Conservation (phyloP, 306 rosid species). For the Malus asiatica region DNA sequence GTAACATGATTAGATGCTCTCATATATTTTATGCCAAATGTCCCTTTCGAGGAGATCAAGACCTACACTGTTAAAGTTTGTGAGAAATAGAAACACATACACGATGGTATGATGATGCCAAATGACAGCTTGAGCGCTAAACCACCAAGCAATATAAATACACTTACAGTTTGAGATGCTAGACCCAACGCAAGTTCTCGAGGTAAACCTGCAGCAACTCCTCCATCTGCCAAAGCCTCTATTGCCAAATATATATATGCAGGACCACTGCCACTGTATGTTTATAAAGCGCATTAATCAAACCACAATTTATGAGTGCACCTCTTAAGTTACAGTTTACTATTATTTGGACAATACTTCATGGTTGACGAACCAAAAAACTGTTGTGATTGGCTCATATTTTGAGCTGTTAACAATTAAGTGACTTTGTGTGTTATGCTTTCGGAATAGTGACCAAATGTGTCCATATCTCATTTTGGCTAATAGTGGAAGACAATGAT, state of each 20-base stretch:
- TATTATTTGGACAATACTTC: background rate
- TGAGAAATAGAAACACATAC: background rate
- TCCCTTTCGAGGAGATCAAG: background rate
- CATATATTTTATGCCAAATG: background rate
- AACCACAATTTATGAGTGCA: background rate
- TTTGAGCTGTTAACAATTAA: no score
- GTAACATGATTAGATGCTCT: background rate
- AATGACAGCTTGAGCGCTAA: background rate
- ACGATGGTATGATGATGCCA: background rate
- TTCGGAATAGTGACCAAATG: no score
- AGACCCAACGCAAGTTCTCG: constrained; percentile 78
- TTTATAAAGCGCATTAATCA: background rate
- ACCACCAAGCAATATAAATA: background rate
- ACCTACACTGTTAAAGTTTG: background rate
- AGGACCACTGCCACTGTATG: constrained; percentile 90
- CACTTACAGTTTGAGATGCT: constrained; percentile 96
- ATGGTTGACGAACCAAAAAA: background rate
- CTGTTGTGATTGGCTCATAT: no score
- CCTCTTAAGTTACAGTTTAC: background rate
- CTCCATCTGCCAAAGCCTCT: constrained; percentile 99
- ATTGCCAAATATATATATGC: constrained; percentile 84
- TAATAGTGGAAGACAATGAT: no score
- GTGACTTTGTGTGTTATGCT: no score
- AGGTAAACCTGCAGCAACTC: constrained; percentile 97
- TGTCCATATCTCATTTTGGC: no score